These are phyloP conservation scores for Euphorbia corollata DNA, from an alignment of 441 rosid genomes.

Conservation along the genomic window DNA sequence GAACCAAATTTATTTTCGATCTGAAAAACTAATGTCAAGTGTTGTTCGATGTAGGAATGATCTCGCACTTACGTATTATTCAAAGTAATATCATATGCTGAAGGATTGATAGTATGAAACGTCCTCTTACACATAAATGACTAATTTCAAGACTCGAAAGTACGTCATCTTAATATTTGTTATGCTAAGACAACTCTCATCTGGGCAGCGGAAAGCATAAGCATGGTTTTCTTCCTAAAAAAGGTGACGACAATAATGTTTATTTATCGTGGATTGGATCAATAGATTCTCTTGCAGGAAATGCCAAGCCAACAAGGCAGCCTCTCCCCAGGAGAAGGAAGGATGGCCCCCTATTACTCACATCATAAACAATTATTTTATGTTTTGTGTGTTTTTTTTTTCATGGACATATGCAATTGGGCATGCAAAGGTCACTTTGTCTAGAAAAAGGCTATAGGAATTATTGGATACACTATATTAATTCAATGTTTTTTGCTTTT, in stretches of 20 bases:
- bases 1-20: too few species aligned
- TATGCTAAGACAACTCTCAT: too few species aligned
- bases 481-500: neutral
- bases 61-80: too few species aligned
- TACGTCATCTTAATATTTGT: too few species aligned
- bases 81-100: too few species aligned
- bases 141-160: too few species aligned
- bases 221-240: constrained; percentile 4
- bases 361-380: neutral
- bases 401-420: neutral
- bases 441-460: neutral
- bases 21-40: too few species aligned
- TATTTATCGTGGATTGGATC: neutral
- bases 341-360: neutral
- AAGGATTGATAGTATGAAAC: too few species aligned
- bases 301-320: constrained; percentile 2
- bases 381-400: too few species aligned
- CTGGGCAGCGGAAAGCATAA: neutral
- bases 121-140: too few species aligned
- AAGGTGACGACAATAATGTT: neutral
- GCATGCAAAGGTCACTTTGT: constrained; percentile 9
- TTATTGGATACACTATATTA: neutral
- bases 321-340: neutral
- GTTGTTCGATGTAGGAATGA: too few species aligned
- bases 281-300: constrained; percentile 4